Percentiles rank a stretch among this genome's conserved stretches.
These are phyloP conservation scores for Pascua sp. DNA, from an alignment of 1,284 basidiomycete species.

Conservation along the genomic window DNA sequence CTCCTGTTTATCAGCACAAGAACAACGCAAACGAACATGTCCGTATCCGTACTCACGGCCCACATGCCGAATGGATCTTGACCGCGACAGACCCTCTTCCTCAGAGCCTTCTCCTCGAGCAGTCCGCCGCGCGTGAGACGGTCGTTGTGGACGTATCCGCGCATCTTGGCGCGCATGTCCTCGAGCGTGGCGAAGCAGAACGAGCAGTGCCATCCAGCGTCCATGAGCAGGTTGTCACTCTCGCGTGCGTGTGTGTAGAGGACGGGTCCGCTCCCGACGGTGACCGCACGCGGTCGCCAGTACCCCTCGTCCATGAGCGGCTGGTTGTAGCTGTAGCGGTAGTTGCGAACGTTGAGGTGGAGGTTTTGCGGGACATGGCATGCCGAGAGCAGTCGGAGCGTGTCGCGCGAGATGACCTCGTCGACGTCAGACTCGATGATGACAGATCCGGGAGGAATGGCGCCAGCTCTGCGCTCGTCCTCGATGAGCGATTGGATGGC, in stretches of 20 bases:
- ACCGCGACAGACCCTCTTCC: conserved; percentile 23
- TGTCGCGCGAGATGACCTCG: conserved; percentile 61
- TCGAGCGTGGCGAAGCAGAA: conserved; percentile 30
- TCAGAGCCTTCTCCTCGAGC: conserved; percentile 11
- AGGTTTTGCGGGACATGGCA: conserved; percentile 55
- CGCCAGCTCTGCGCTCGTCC: background rate
- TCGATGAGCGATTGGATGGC: background rate
- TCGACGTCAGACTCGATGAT: conserved; percentile 68
- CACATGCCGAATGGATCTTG: conserved; percentile 33
- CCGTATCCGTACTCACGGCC: conserved; percentile 20
- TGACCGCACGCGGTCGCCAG: conserved; percentile 52
- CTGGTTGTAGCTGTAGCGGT: conserved; percentile 65
- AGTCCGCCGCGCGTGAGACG: conserved; percentile 19
- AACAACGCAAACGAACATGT: too few species aligned
- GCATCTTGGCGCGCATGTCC: conserved; percentile 33
- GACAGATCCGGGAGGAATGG: conserved; percentile 32
- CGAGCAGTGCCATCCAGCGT: conserved; percentile 56
- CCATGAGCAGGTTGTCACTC: conserved; percentile 57
- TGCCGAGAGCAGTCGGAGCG: conserved; percentile 58
- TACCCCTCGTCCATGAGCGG: conserved; percentile 51
- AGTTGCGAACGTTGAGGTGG: conserved; percentile 64
- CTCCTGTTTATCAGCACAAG: conserved; percentile 15
- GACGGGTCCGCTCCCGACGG: background rate
- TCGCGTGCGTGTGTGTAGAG: conserved; percentile 36
- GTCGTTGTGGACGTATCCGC: conserved; percentile 33